These are phyloP conservation scores for Sporodiniella umbellata DNA, from an alignment of 371 early-diverging fungal species.

Conservation along the genomic window DNA sequence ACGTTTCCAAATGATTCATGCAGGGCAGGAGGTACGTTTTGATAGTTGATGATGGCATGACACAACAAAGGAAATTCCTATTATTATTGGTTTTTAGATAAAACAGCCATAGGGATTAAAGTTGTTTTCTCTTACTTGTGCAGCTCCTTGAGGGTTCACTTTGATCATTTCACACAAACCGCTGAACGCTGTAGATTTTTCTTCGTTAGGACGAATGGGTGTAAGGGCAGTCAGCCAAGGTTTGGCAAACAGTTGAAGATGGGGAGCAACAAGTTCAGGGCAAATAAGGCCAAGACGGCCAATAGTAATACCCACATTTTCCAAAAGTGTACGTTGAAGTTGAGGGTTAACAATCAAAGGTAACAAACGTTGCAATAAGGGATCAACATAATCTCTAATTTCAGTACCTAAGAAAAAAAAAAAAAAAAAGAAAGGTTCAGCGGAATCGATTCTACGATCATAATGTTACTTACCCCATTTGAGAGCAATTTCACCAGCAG, in stretches of 20 bases:
- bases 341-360: conserved; percentile 68
- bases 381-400: conserved; percentile 69
- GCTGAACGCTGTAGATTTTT: conserved; percentile 91
- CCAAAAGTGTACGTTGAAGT: conserved; percentile 71
- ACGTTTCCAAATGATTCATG: conserved; percentile 69
- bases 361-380: conserved; percentile 77
- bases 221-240: conserved; percentile 72
- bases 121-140: conserved; percentile 35
- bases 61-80: conserved; percentile 68
- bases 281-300: conserved; percentile 87
- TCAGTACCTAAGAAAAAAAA: conserved; percentile 41
- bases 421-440: neutral
- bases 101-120: too few relatives aligned
- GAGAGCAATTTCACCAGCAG: conserved; percentile 90
- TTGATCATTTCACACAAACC: conserved; percentile 90
- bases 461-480: conserved; percentile 50
- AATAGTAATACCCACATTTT: conserved; percentile 94
- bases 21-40: conserved; percentile 56
- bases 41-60: conserved; percentile 70
- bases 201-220: conserved; percentile 81
- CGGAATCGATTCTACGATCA: too few relatives aligned
- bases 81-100: neutral
- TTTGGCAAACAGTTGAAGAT: conserved; percentile 69
- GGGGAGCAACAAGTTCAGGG: conserved; percentile 79
- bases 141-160: conserved; percentile 80